Evolutionary conservation across 1,139 yeast genomes (phyloP).

Genomic region (Ogataea hybrid): DNA sequence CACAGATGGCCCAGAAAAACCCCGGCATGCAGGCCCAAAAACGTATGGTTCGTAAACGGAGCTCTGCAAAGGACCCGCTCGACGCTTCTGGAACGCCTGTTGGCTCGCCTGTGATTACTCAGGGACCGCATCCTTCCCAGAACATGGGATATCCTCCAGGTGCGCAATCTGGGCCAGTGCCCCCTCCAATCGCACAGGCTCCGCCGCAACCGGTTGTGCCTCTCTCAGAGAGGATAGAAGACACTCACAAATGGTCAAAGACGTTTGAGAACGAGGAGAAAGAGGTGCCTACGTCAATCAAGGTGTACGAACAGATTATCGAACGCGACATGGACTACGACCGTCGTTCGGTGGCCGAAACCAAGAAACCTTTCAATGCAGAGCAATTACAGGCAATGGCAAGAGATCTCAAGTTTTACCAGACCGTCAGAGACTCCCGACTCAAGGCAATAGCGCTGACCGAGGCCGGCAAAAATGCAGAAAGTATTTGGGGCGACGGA

Average conservation of each 20-base stretch:
- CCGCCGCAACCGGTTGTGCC: slow-evolving; percentile 15
- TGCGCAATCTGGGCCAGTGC: neutral
- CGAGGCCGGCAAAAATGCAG: slow-evolving; percentile 45
- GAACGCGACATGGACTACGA: slow-evolving; percentile 43
- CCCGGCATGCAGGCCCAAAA: slow-evolving; percentile 4
- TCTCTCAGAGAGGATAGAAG: slow-evolving; percentile 24
- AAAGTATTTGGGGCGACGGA: slow-evolving; percentile 92
- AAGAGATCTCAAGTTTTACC: slow-evolving; percentile 47
- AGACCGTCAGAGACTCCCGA: slow-evolving; percentile 46
- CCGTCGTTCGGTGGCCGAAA: slow-evolving; percentile 19
- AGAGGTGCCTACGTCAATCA: slow-evolving; percentile 45
- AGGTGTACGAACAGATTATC: slow-evolving; percentile 58
- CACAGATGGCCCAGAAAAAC: slow-evolving; percentile 5
- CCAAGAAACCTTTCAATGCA: slow-evolving; percentile 21
- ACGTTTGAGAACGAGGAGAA: slow-evolving; percentile 42
- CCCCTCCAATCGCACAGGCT: slow-evolving; percentile 5
- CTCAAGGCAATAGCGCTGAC: slow-evolving; percentile 59
- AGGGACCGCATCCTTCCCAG: slow-evolving; percentile 1
- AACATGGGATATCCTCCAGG: slow-evolving; percentile 4
- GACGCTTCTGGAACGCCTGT: slow-evolving; percentile 5
- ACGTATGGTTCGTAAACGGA: slow-evolving; percentile 12
- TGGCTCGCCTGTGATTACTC: slow-evolving; percentile 4
- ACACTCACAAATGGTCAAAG: slow-evolving; percentile 56
- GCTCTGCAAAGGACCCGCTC: slow-evolving; percentile 14
- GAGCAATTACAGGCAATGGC: slow-evolving; percentile 42